These are phyloP conservation scores for Daldinia decipiens DNA, from an alignment of 495 filamentous ascomycete species.

Conservation along the genomic window DNA sequence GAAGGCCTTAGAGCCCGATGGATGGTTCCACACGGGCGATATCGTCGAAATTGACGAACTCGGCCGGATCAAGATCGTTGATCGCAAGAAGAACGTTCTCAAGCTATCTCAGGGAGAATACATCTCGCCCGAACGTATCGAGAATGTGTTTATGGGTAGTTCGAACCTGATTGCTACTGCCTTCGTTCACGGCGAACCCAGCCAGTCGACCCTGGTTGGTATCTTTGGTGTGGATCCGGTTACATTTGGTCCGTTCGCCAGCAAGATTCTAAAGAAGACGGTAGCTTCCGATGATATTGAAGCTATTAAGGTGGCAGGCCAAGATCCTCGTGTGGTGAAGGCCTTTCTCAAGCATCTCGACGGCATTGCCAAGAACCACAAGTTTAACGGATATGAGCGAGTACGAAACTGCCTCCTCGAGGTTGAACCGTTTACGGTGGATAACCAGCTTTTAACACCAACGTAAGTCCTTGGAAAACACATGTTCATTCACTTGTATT, in stretches of 20 bases:
- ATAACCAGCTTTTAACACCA: constrained; percentile 93
- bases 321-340: constrained; percentile 73
- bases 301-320: constrained; percentile 71
- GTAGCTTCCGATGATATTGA: constrained; percentile 70
- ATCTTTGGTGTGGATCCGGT: constrained; percentile 89
- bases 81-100: constrained; percentile 97
- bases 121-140: constrained; percentile 94
- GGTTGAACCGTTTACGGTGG: constrained; percentile 91
- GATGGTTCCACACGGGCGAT: constrained; percentile 97
- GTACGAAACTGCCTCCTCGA: constrained; percentile 79
- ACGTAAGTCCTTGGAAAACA: constrained; percentile 73
- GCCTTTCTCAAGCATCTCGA: constrained; percentile 84
- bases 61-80: constrained; percentile 91
- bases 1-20: constrained; percentile 84
- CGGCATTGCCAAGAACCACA: constrained; percentile 80
- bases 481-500: not conserved
- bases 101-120: constrained; percentile 99
- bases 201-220: constrained; percentile 83
- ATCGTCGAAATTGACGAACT: constrained; percentile 83
- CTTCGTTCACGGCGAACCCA: constrained; percentile 91
- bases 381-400: constrained; percentile 89
- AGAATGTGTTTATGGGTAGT: constrained; percentile 90
- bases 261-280: constrained; percentile 73
- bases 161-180: constrained; percentile 78
- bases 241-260: constrained; percentile 79